These are phyloP conservation scores for Boletus pseudo-olivaceus DNA, from an alignment of 768 basidiomycete species.

Conservation along the genomic window DNA sequence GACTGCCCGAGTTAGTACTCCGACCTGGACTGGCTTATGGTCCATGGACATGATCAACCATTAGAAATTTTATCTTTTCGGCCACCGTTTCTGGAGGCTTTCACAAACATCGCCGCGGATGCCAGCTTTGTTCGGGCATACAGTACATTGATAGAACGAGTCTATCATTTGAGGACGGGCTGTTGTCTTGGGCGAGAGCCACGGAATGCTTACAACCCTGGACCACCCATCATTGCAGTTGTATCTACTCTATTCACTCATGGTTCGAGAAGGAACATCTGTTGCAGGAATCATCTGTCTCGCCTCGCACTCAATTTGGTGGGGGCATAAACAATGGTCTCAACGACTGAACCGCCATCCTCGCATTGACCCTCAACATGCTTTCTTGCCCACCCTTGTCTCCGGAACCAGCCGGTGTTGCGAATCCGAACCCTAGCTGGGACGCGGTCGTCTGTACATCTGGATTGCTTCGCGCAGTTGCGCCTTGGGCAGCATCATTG, in stretches of 20 bases:
- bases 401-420: conserved; percentile 7
- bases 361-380: conserved; percentile 25
- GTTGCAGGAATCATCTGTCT: background rate
- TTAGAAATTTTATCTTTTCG: too few species aligned
- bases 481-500: conserved; percentile 50
- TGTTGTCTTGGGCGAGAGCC: background rate
- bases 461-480: conserved; percentile 45
- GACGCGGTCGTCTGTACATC: conserved; percentile 46
- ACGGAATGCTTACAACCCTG: too few species aligned
- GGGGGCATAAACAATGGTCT: conserved; percentile 25
- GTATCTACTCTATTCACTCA: background rate
- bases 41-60: too few species aligned
- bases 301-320: conserved; percentile 4
- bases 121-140: background rate
- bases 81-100: too few species aligned
- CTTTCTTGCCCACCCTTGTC: conserved; percentile 17
- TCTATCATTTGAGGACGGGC: background rate
- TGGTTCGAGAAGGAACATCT: background rate
- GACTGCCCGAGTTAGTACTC: too few species aligned
- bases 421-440: conserved; percentile 42
- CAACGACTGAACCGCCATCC: conserved; percentile 26
- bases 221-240: background rate
- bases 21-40: too few species aligned
- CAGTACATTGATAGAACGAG: background rate
- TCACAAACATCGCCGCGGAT: too few species aligned